Conservation (phyloP, 1,284 basidiomycete genomes). For the Cutaneotrichosporon sp. region DNA sequence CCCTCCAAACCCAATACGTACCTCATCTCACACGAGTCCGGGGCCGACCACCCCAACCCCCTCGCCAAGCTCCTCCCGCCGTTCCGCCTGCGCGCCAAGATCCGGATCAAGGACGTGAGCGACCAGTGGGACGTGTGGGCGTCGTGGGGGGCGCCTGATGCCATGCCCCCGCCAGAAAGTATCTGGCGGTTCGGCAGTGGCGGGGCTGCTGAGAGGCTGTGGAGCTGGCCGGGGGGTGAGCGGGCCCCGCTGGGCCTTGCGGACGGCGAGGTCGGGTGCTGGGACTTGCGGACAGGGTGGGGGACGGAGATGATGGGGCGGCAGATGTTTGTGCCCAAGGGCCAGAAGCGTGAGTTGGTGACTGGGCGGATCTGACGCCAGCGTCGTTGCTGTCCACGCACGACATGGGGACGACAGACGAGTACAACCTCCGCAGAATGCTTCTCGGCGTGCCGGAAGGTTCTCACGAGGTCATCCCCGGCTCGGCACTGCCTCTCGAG, state of each 20-base stretch:
- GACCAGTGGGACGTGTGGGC: conserved; percentile 73
- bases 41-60: conserved; percentile 72
- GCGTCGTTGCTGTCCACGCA: neutral
- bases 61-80: conserved; percentile 49
- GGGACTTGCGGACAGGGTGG: conserved; percentile 62
- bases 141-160: conserved; percentile 58
- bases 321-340: conserved; percentile 64
- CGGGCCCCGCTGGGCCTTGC: conserved; percentile 19
- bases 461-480: conserved; percentile 66
- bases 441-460: conserved; percentile 83
- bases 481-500: conserved; percentile 82
- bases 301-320: conserved; percentile 63
- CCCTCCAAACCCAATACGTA: conserved; percentile 44
- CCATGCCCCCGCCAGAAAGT: neutral
- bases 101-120: conserved; percentile 71
- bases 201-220: conserved; percentile 41
- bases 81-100: conserved; percentile 83
- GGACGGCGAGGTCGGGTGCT: conserved; percentile 41
- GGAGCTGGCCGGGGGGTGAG: conserved; percentile 31
- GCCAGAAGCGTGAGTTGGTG: conserved; percentile 61
- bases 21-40: conserved; percentile 53
- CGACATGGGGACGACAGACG: conserved; percentile 10
- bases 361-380: neutral
- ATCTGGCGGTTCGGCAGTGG: conserved; percentile 41
- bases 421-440: conserved; percentile 75